Evolutionary conservation across 139 green algal genomes (phyloP).

Genomic region (Volvox africanus): DNA sequence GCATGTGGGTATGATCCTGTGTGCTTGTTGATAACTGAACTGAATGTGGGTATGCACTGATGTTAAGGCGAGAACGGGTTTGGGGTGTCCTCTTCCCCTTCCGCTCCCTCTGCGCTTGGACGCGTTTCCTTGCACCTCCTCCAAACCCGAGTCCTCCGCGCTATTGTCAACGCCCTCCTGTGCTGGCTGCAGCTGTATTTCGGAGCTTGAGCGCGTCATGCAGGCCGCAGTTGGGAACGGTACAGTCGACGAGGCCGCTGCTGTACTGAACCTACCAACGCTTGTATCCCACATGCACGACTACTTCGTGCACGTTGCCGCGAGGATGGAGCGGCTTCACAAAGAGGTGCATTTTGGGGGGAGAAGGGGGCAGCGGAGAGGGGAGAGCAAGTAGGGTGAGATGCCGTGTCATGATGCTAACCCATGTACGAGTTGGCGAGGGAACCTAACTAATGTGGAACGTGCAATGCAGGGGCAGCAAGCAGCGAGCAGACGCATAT

Average conservation of each 20-base stretch:
- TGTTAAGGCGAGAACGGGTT: no score
- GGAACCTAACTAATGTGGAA: no score
- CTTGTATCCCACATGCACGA: conserved; percentile 63
- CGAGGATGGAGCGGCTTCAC: conserved; percentile 60
- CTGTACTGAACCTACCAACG: conserved; percentile 43
- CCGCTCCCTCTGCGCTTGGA: no score
- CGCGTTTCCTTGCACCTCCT: no score
- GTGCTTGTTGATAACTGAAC: no score
- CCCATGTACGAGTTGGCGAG: neutral
- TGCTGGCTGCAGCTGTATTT: conserved; percentile 8
- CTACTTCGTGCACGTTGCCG: conserved; percentile 68
- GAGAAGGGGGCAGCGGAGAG: neutral
- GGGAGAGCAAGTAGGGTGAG: neutral
- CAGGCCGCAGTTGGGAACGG: conserved; percentile 7
- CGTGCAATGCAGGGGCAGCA: no score
- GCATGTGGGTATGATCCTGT: no score
- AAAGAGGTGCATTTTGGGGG: conserved; percentile 23
- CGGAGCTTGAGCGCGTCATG: conserved; percentile 58
- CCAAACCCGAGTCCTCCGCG: no score
- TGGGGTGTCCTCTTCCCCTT: no score
- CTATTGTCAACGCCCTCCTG: no score
- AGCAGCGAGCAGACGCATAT: no score
- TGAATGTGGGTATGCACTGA: no score
- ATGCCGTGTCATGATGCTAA: neutral
- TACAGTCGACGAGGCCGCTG: neutral